Evolutionary conservation across 1,284 basidiomycete genomes (phyloP).

Genomic region (Mycosarcoma mackinlayi): DNA sequence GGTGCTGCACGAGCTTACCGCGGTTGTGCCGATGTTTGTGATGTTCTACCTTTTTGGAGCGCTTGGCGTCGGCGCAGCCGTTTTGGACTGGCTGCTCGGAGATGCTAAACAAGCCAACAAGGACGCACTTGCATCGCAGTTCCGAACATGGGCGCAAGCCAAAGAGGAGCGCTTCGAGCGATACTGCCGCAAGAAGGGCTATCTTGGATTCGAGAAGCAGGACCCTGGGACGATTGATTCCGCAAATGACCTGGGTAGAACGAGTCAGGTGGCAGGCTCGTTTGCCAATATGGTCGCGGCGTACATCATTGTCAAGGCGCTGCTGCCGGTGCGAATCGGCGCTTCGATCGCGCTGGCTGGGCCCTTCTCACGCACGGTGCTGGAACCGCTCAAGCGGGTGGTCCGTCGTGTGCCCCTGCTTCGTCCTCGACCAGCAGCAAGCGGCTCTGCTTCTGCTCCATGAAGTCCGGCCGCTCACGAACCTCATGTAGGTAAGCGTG

Average conservation of each 20-base stretch:
- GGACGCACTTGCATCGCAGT: constrained; percentile 9
- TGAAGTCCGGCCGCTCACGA: not conserved
- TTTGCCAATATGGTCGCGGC: constrained; percentile 74
- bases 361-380: constrained; percentile 76
- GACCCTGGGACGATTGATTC: constrained; percentile 28
- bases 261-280: constrained; percentile 72
- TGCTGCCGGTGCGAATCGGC: constrained; percentile 80
- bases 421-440: constrained; percentile 8
- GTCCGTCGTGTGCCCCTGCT: constrained; percentile 6
- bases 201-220: constrained; percentile 81
- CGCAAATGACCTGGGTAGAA: constrained; percentile 49
- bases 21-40: constrained; percentile 79
- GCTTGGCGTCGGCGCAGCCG: constrained; percentile 78
- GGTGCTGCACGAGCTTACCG: constrained; percentile 87
- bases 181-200: constrained; percentile 81
- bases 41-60: constrained; percentile 79
- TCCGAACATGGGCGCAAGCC: constrained; percentile 25
- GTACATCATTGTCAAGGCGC: constrained; percentile 85
- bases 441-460: not conserved
- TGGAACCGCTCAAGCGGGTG: constrained; percentile 73
- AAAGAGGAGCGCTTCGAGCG: constrained; percentile 74
- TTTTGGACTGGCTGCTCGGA: constrained; percentile 71
- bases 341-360: constrained; percentile 81
- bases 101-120: constrained; percentile 14
- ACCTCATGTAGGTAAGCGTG: too few species aligned